A percentile compares a stretch with the other conserved stretches of the same genome.
Conservation (phyloP, 305 asterid genomes). For the Fraxinus angustifolia region DNA sequence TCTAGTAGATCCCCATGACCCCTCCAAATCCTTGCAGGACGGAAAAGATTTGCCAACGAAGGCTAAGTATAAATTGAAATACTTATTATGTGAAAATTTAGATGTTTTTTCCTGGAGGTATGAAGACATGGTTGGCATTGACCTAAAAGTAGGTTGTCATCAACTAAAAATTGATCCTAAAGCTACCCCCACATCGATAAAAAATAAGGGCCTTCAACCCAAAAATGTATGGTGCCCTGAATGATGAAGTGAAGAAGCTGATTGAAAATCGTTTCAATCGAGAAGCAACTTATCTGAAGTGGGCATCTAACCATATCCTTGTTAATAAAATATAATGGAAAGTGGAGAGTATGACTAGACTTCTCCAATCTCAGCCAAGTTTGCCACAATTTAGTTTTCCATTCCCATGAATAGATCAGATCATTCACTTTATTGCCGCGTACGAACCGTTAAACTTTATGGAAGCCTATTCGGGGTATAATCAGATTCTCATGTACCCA, state of each 20-base stretch:
- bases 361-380: background rate
- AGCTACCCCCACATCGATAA: background rate
- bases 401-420: background rate
- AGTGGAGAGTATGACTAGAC: background rate
- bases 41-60: background rate
- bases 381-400: too few species aligned
- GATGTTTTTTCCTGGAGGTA: background rate
- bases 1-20: too few species aligned
- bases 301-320: background rate
- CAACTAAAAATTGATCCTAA: background rate
- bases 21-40: background rate
- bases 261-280: too few species aligned
- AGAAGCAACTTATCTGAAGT: background rate
- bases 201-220: too few species aligned
- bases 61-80: background rate
- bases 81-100: background rate
- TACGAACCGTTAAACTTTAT: background rate
- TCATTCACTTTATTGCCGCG: background rate
- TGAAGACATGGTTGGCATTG: background rate
- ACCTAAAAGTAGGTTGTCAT: background rate
- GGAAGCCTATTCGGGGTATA: background rate
- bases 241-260: too few species aligned
- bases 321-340: background rate
- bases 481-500: background rate
- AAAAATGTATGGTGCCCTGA: too few species aligned